phyloP scores from a whole-genome alignment of 2,329 filamentous ascomycete species.

The Fusarium incarnatum region DNA sequence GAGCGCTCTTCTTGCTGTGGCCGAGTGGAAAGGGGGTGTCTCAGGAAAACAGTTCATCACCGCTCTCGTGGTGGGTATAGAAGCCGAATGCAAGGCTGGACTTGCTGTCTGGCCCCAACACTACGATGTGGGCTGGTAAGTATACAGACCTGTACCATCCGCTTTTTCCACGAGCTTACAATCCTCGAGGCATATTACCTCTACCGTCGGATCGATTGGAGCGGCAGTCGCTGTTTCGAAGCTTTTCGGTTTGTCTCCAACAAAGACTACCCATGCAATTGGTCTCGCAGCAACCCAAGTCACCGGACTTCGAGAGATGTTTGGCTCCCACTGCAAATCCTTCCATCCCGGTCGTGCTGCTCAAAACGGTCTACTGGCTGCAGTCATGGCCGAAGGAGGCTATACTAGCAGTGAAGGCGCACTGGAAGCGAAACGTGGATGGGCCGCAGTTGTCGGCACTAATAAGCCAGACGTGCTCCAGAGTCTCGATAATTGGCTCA shows the following conservation, averaged over 20 bases:
- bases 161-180: background rate
- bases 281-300: background rate
- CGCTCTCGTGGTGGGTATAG: slow-evolving; percentile 1
- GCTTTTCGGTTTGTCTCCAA: background rate
- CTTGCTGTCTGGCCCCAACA: slow-evolving; percentile 5
- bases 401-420: background rate
- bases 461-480: background rate
- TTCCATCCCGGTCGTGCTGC: background rate
- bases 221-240: background rate
- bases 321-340: slow-evolving; percentile 4
- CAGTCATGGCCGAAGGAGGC: slow-evolving; percentile 2
- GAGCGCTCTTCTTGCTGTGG: background rate
- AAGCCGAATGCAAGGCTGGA: slow-evolving; percentile 8
- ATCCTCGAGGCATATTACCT: background rate
- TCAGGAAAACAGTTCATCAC: background rate
- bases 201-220: background rate
- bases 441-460: background rate
- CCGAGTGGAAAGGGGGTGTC: background rate
- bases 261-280: background rate
- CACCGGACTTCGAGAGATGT: slow-evolving; percentile 6
- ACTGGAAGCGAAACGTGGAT: slow-evolving; percentile 5
- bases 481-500: background rate
- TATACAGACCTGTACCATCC: background rate
- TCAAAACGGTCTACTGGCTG: background rate
- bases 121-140: slow-evolving; percentile 11